Conservation (phyloP, 305 asterid genomes). For the Fraxinus sp. region DNA sequence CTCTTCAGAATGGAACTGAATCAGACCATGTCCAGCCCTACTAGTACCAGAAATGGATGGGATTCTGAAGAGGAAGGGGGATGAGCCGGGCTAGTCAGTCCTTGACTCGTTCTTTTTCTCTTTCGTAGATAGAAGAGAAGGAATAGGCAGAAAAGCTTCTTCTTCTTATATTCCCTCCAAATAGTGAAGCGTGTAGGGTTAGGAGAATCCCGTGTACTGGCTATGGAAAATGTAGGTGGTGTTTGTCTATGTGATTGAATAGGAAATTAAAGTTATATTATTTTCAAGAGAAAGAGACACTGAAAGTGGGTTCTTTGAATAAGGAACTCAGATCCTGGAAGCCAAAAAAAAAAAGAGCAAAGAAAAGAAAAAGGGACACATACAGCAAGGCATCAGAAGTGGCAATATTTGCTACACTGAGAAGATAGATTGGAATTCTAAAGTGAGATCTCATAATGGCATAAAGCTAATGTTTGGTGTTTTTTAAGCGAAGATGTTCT, state of each 20-base stretch:
- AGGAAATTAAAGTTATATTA: neutral
- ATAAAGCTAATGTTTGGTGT: slow-evolving; percentile 61
- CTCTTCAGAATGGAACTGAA: too few relatives aligned
- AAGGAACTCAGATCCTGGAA: neutral
- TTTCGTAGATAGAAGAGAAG: too few relatives aligned
- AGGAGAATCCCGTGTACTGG: too few relatives aligned
- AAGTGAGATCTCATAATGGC: slow-evolving; percentile 24
- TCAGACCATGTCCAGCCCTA: too few relatives aligned
- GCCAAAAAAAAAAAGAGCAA: neutral
- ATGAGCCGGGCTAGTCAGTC: too few relatives aligned
- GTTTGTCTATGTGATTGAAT: neutral
- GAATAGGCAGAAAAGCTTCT: too few relatives aligned
- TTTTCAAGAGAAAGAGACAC: neutral
- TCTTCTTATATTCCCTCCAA: too few relatives aligned
- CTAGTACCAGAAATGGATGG: too few relatives aligned
- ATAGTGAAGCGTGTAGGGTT: too few relatives aligned
- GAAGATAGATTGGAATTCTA: neutral
- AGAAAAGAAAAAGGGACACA: neutral
- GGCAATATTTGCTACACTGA: neutral
- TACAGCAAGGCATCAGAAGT: neutral
- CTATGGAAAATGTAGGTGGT: neutral
- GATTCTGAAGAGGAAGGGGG: too few relatives aligned
- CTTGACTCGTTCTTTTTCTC: too few relatives aligned
- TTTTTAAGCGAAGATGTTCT: neutral
- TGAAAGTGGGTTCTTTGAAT: neutral